Percentiles rank a stretch among this genome's conserved stretches.
phyloP scores from a whole-genome alignment of 176 grass and related monocot genomes.

The Triticum urartu region DNA sequence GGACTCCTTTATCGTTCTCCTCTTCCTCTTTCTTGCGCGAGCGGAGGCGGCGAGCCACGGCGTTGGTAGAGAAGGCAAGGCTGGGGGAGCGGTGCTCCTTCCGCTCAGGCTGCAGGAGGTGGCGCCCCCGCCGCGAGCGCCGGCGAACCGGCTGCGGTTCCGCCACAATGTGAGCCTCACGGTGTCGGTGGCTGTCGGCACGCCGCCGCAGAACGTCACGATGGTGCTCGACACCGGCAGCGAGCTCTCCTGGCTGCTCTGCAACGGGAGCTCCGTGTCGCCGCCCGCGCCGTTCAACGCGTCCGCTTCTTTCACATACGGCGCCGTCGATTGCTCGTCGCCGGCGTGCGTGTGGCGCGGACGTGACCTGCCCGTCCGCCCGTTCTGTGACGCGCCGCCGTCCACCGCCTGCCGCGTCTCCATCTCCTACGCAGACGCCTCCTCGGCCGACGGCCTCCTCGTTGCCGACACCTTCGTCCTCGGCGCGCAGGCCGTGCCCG shows the following conservation, averaged over 20 bases:
- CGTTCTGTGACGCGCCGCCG: conserved; percentile 45
- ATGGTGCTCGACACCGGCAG: conserved; percentile 93
- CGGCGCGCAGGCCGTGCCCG: conserved; percentile 22
- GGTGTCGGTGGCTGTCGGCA: conserved; percentile 53
- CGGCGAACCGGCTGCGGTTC: conserved; percentile 52
- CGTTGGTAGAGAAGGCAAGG: neutral
- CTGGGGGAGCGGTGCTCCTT: conserved; percentile 1
- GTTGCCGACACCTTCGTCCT: conserved; percentile 60
- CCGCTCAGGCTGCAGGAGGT: conserved; percentile 36
- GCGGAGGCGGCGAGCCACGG: neutral
- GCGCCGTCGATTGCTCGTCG: conserved; percentile 46
- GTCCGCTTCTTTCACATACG: conserved; percentile 46
- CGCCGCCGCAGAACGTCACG: conserved; percentile 69
- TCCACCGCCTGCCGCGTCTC: conserved; percentile 58
- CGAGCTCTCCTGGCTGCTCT: conserved; percentile 86
- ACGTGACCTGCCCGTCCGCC: conserved; percentile 61
- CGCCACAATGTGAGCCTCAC: conserved; percentile 69
- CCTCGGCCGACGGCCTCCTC: conserved; percentile 57
- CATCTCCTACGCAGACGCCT: conserved; percentile 75
- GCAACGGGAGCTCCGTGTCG: conserved; percentile 43
- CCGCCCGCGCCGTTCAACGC: conserved; percentile 31
- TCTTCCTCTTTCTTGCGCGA: conserved; percentile 1
- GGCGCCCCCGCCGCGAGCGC: conserved; percentile 8
- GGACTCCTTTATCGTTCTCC: conserved; percentile 9
- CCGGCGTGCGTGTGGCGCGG: conserved; percentile 50